Conservation (phyloP, 192 early-diverging fungal genomes). For the Cetraspora pellucida region DNA sequence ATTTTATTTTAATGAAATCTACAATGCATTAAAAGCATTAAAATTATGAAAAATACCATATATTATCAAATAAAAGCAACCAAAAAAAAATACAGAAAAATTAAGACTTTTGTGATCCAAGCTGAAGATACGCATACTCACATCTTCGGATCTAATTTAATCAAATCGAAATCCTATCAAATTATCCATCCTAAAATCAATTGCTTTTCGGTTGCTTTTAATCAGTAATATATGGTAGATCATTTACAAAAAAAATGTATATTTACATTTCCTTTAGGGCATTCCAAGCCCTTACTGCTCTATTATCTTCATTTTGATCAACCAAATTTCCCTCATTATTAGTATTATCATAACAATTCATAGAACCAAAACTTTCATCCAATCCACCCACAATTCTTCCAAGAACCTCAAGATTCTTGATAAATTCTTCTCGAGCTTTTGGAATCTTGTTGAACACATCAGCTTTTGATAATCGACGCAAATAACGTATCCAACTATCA, state of each 20-base stretch:
- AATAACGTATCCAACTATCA: not conserved
- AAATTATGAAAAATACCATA: too few relatives aligned
- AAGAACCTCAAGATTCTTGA: constrained; percentile 5
- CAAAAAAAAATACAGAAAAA: too few relatives aligned
- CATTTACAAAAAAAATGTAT: not conserved
- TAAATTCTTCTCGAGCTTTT: constrained; percentile 9
- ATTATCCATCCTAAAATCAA: too few relatives aligned
- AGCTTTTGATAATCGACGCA: constrained; percentile 20
- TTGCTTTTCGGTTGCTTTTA: too few relatives aligned
- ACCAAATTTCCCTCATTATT: not conserved
- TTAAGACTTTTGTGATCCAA: too few relatives aligned
- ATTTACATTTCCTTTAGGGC: constrained; percentile 17
- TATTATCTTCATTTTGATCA: constrained; percentile 14
- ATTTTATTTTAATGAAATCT: too few relatives aligned
- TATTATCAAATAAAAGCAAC: too few relatives aligned
- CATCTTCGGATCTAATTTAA: too few relatives aligned
- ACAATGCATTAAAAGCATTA: too few relatives aligned
- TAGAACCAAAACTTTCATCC: constrained; percentile 1
- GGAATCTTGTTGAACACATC: constrained; percentile 5
- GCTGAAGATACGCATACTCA: too few relatives aligned
- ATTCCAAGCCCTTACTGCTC: constrained; percentile 20
- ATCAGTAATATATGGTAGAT: too few relatives aligned
- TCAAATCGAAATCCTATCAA: too few relatives aligned
- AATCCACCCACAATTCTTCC: not conserved
- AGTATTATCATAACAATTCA: not conserved